Evolutionary conservation across 2,329 filamentous ascomycete genomes (phyloP).

Genomic region (Cytospora paraplurivora): DNA sequence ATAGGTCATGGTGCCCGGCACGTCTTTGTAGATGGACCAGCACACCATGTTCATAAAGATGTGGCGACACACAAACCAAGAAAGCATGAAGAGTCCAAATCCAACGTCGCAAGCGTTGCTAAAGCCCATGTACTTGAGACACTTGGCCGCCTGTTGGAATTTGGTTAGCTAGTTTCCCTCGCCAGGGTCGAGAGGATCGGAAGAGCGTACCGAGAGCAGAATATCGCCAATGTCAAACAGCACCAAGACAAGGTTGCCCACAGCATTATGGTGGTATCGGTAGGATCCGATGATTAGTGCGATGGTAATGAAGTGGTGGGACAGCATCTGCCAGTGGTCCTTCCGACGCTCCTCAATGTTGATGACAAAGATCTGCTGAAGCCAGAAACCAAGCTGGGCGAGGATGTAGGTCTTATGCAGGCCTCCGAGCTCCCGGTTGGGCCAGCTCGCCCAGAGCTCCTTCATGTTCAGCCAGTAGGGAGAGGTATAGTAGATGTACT

Average conservation of each 20-base stretch:
- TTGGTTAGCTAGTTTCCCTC: conserved; percentile 22
- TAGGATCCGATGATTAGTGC: conserved; percentile 80
- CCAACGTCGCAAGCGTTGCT: conserved; percentile 75
- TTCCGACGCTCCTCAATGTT: conserved; percentile 94
- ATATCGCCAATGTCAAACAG: conserved; percentile 95
- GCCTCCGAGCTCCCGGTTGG: conserved; percentile 71
- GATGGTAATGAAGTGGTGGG: conserved; percentile 89
- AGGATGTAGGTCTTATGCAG: conserved; percentile 88
- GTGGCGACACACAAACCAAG: conserved; percentile 84
- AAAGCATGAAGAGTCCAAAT: conserved; percentile 83
- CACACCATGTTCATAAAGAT: conserved; percentile 76
- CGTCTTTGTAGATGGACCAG: conserved; percentile 76
- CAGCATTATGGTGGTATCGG: conserved; percentile 81
- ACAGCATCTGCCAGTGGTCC: conserved; percentile 95
- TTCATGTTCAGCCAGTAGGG: conserved; percentile 76
- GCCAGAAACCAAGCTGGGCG: conserved; percentile 86
- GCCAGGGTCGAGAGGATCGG: too few species aligned
- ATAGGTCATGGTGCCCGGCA: conserved; percentile 61
- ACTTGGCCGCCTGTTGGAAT: conserved; percentile 74
- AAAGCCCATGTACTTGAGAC: conserved; percentile 85
- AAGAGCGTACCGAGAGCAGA: conserved; percentile 71
- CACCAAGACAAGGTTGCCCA: conserved; percentile 85
- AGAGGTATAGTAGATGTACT: conserved; percentile 82
- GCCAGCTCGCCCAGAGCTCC: conserved; percentile 85
- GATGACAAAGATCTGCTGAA: conserved; percentile 92